Evolutionary conservation across 2,329 filamentous ascomycete genomes (phyloP), one percentile per base, ranked within the genome.

Genomic region (Harringtonia lauricola): DNA sequence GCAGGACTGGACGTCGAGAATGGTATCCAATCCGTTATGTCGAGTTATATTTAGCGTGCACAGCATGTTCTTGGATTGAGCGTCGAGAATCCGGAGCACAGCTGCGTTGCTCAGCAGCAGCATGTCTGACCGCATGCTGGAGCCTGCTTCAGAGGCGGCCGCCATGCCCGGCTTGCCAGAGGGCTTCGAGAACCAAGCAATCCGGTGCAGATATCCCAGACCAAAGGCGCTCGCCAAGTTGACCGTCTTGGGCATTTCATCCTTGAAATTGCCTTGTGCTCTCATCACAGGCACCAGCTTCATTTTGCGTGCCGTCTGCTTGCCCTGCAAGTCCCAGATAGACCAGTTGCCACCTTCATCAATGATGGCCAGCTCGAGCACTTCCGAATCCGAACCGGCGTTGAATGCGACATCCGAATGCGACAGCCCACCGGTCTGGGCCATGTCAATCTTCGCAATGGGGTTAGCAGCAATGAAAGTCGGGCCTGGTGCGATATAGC

Each of bases 371-470:
- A 88, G 61, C 52, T 83, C n/a, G n/a, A n/a, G 79, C 2, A 76
- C 71, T 15, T 66, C 70, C 12, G 65, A 61, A 57, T 46, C 62
- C 6, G 54, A 55, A 4, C 60, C 59, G 0, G 81, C 74, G 49
- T 80, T 81, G 56, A 88, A 84, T 0, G 73, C 61, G 3, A 83
- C 65, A 58, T 88, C 79, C 0, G 70, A 69, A 52, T 85, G 79
- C 1, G 67, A 55, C 26, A 60, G 63, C 2, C 71, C 72, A 2
- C 74, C 77, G 0, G 75, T 80, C 26, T 71, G 60, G 3, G 65
- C 56, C 14, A 65, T 64, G 1, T 64, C 58, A n/a, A 87, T 57
- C 10, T 63, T 67, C 8, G 76, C 56, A 3, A 83, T 54, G 0
- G 70, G 71, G 36, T 76, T 77, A 3, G 72, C 61, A 33, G 72